phyloP scores from a whole-genome alignment of 805 yeast species.

The Lachancea mirantina region DNA sequence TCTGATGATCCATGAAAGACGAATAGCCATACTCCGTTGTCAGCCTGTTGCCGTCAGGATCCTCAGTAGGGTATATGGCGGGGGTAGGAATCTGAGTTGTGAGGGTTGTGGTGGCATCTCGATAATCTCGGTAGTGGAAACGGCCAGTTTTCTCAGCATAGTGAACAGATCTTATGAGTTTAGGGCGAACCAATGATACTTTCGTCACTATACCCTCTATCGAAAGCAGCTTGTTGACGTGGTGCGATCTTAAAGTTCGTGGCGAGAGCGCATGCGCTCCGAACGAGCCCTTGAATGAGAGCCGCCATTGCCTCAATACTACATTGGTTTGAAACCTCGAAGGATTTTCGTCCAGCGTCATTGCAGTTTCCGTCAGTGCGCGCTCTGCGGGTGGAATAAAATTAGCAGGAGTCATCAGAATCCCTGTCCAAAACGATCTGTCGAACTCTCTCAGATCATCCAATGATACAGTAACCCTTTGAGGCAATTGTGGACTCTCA shows the following conservation, averaged over 20 bases:
- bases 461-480: constrained; percentile 62
- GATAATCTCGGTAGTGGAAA: constrained; percentile 85
- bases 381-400: constrained; percentile 83
- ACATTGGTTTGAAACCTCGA: constrained; percentile 5
- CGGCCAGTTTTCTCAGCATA: constrained; percentile 78
- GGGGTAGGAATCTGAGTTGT: constrained; percentile 45
- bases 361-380: constrained; percentile 74
- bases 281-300: constrained; percentile 85
- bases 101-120: constrained; percentile 86
- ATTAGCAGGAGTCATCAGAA: constrained; percentile 72
- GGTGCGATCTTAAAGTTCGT: constrained; percentile 70
- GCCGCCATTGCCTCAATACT: constrained; percentile 43
- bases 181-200: constrained; percentile 89
- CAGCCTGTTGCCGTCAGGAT: constrained; percentile 81
- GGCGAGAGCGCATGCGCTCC: constrained; percentile 86
- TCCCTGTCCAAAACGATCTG: constrained; percentile 66
- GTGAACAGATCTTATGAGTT: constrained; percentile 84
- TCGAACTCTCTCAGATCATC: constrained; percentile 88
- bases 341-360: constrained; percentile 41
- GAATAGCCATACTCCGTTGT: constrained; percentile 89
- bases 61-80: constrained; percentile 88
- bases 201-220: constrained; percentile 94
- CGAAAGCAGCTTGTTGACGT: constrained; percentile 73
- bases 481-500: constrained; percentile 16
- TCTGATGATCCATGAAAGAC: constrained; percentile 90